Percentiles rank a stretch among this genome's conserved stretches.
phyloP scores from a whole-genome alignment of 306 rosid species.

The Lotus japonicus region DNA sequence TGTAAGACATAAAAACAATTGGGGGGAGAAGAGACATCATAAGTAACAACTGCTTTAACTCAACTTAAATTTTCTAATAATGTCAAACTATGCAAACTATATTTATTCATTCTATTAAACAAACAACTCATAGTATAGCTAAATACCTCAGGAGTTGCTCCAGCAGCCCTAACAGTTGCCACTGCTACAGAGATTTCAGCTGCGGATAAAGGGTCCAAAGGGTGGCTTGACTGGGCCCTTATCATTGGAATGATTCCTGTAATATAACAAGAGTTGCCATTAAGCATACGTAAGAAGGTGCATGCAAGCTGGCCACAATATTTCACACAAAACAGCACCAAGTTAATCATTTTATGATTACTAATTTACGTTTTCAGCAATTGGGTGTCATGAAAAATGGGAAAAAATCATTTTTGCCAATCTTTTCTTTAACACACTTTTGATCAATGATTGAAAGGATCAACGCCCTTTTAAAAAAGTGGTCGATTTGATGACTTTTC shows the following conservation, averaged over 20 bases:
- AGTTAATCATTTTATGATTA: background rate
- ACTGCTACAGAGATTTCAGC: constrained; percentile 88
- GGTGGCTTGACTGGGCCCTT: constrained; percentile 83
- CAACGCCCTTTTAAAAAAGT: no score
- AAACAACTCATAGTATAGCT: background rate
- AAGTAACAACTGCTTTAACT: constrained; percentile 13
- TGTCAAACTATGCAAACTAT: background rate
- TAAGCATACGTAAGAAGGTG: background rate
- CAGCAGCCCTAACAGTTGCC: constrained; percentile 91
- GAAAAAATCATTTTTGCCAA: no score
- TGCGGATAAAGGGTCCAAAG: constrained; percentile 80
- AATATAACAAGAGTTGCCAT: background rate
- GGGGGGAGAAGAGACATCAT: constrained; percentile 7
- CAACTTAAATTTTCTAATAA: background rate
- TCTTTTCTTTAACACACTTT: no score
- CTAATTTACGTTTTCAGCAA: background rate
- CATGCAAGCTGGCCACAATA: background rate
- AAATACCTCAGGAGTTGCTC: constrained; percentile 85
- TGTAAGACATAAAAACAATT: constrained; percentile 28
- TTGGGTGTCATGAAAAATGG: background rate
- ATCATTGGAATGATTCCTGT: constrained; percentile 59
- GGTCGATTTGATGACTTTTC: no score
- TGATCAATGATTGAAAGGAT: no score
- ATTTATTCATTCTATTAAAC: background rate
- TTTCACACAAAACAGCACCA: background rate